Base-by-base conservation (phyloP, 495 filamentous ascomycete genomes). In the Neurospora terricola region DNA sequence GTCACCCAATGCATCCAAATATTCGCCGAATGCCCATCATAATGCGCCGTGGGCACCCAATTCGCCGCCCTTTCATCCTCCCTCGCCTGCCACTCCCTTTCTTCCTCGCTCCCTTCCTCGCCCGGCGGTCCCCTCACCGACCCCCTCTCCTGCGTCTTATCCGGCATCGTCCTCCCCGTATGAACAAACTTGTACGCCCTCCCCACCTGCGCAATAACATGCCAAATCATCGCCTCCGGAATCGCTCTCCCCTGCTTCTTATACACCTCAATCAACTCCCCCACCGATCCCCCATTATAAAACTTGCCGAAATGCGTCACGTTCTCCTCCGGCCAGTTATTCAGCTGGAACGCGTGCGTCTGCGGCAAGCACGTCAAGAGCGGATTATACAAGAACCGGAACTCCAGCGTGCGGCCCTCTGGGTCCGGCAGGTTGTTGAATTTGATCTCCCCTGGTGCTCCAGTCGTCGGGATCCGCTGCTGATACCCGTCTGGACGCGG, bases 151-250 rank as follows among this genome's bases (percentile, higher is more conserved):
- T 38, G 71, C 73, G 30, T 71, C 21, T n/a, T 23, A 11, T 37
- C 38, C 9, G 21, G 59, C 10, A 34, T 70, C 5, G 43, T 27
- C 37, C 70, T 3, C 0, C 76, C 76, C 0, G 73, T 75, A 36
- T 79, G 76, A 0, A 77, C 16, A 12, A 23, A 76, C 6, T 66
- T 40, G 14, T 48, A 43, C 0, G 74, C 74, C 9, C 74, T 72
- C 3, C 69, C 72, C 0, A 76, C 5, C 54, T 76, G 69, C 16
- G 74, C 70, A 23, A 77, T 69, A 8, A 73, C 27, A 59, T 79
- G 76, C 77, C 77, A 77, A 34, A 79, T 76, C 48, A 77, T 43
- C 6, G 23, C 7, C 45, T 77, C 76, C 1, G 77, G 77, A 2
- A 78, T 21, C n/a, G 4, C 3, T 2, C 0, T 30, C 0, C 0